Conservation (phyloP, 2,329 filamentous ascomycete genomes). For the Ophiostoma populinum region DNA sequence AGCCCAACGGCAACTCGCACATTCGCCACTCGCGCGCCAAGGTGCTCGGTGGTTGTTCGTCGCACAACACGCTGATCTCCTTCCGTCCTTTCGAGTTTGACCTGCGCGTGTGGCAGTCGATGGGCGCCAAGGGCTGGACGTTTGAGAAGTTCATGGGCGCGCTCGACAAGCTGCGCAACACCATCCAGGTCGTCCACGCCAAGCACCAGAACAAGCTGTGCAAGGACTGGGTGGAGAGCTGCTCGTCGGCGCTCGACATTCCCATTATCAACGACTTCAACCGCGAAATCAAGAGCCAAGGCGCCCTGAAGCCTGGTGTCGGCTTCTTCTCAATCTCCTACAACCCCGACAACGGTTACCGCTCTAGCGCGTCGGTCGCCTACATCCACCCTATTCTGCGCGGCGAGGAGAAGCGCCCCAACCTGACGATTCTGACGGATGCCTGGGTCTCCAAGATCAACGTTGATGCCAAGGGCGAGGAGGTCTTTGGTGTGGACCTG, state of each 20-base stretch:
- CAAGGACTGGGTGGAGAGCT: constrained; percentile 75
- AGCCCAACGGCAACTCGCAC: constrained; percentile 75
- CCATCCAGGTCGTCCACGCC: constrained; percentile 73
- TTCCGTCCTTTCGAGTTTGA: constrained; percentile 71
- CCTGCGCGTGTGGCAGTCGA: constrained; percentile 63
- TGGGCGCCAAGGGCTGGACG: constrained; percentile 72
- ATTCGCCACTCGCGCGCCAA: constrained; percentile 87
- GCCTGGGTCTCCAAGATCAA: constrained; percentile 76
- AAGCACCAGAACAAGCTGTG: constrained; percentile 81
- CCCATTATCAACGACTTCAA: constrained; percentile 79
- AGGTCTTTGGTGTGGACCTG: constrained; percentile 56
- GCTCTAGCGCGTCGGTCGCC: constrained; percentile 74
- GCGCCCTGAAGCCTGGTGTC: constrained; percentile 56
- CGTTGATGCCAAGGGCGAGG: constrained; percentile 28
- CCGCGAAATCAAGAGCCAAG: constrained; percentile 57
- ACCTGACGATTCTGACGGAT: constrained; percentile 73
- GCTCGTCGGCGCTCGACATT: constrained; percentile 61
- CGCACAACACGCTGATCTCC: constrained; percentile 60
- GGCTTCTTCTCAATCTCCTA: constrained; percentile 87
- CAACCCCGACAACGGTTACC: constrained; percentile 72
- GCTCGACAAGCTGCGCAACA: constrained; percentile 72
- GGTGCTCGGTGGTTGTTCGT: constrained; percentile 82
- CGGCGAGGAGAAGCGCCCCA: constrained; percentile 65
- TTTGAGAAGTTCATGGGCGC: constrained; percentile 72
- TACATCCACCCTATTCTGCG: constrained; percentile 85